Conservation (phyloP, 257 asterid species). For the Penstemon davidsonii region DNA sequence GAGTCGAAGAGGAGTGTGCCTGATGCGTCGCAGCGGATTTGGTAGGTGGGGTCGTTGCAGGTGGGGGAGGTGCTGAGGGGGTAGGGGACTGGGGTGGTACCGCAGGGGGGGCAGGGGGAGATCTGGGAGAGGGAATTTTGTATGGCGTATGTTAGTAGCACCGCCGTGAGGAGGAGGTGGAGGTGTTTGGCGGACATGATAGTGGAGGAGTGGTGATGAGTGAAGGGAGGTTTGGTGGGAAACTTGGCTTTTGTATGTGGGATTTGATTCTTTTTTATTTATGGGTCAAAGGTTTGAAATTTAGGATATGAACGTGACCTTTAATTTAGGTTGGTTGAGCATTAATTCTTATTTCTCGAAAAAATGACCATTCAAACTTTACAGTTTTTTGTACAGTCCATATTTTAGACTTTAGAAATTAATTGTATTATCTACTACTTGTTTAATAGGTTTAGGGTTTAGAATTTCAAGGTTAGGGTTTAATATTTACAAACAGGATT, state of each 20-base stretch:
- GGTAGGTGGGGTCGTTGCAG: conserved; percentile 79
- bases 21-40: conserved; percentile 51
- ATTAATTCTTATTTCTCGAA: neutral
- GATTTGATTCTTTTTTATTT: neutral
- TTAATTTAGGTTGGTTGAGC: neutral
- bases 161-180: conserved; percentile 33
- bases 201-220: conserved; percentile 13
- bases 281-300: conserved; percentile 36
- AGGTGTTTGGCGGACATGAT: conserved; percentile 25
- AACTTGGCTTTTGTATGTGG: neutral
- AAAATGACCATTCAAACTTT: too few relatives aligned
- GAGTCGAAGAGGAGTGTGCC: conserved; percentile 53
- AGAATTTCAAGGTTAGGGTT: too few relatives aligned
- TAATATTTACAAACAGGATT: too few relatives aligned
- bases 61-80: conserved; percentile 72
- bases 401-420: too few relatives aligned
- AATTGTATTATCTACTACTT: too few relatives aligned
- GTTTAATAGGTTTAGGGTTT: too few relatives aligned
- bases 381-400: too few relatives aligned
- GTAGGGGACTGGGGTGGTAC: conserved; percentile 67
- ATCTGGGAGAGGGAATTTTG: conserved; percentile 33
- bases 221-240: conserved; percentile 22
- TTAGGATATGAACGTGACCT: neutral
- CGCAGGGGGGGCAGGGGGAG: conserved; percentile 69
- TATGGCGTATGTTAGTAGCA: conserved; percentile 41